Percentiles rank a stretch among this genome's conserved stretches.
Conservation (phyloP, 257 asterid genomes). For the Capsicum chinense region DNA sequence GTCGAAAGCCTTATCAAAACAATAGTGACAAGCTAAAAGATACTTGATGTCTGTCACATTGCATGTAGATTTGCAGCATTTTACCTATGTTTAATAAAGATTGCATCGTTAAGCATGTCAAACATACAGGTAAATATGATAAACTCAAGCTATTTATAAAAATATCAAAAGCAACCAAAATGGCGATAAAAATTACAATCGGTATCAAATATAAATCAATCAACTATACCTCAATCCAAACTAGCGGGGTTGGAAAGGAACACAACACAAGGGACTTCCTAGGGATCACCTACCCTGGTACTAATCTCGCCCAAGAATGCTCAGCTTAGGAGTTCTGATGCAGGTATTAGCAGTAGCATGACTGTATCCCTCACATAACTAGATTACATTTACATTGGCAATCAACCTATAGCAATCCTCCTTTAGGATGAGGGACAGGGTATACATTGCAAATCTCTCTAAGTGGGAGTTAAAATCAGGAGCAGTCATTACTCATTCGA, state of each 20-base stretch:
- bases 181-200: not conserved
- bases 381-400: not conserved
- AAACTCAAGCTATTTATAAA: not conserved
- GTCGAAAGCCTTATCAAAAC: constrained; percentile 80
- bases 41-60: constrained; percentile 66
- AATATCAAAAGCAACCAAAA: not conserved
- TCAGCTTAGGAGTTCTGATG: constrained; percentile 20
- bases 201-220: not conserved
- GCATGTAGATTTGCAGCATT: constrained; percentile 88
- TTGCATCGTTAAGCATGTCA: not conserved
- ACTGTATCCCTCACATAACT: not conserved
- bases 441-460: not conserved
- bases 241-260: not conserved
- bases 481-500: not conserved
- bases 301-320: not conserved
- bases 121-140: constrained; percentile 18
- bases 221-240: not conserved
- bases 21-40: constrained; percentile 79
- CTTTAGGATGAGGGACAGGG: not conserved
- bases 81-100: constrained; percentile 55
- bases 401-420: constrained; percentile 6
- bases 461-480: not conserved
- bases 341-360: not conserved
- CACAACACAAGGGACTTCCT: constrained; percentile 3
- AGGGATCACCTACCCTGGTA: constrained; percentile 3